Conservation (phyloP, 2,329 filamentous ascomycete species). For the Davidsoniella virescens region DNA sequence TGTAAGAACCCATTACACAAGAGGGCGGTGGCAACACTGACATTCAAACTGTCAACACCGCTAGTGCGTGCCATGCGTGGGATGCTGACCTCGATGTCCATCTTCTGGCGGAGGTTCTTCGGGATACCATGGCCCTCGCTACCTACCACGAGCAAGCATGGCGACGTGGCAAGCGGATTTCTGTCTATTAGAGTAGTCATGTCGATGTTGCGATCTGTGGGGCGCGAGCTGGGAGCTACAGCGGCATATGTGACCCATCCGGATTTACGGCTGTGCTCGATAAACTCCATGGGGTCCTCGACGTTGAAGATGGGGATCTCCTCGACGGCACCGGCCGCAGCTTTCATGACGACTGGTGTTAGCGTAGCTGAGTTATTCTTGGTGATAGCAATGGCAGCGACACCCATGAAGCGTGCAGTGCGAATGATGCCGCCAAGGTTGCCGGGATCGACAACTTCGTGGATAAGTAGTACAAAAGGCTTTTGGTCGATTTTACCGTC, state of each 20-base stretch:
- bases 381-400: slow-evolving; percentile 66
- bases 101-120: slow-evolving; percentile 44
- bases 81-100: slow-evolving; percentile 53
- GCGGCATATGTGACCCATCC: slow-evolving; percentile 80
- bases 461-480: slow-evolving; percentile 58
- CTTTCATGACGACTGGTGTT: slow-evolving; percentile 66
- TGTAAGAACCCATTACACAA: slow-evolving; percentile 48
- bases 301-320: slow-evolving; percentile 58
- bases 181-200: slow-evolving; percentile 16
- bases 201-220: slow-evolving; percentile 19
- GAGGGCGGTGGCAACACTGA: slow-evolving; percentile 72
- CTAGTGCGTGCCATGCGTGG: slow-evolving; percentile 33
- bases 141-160: slow-evolving; percentile 68
- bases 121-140: slow-evolving; percentile 63
- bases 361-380: slow-evolving; percentile 57
- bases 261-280: slow-evolving; percentile 46
- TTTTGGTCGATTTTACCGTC: slow-evolving; percentile 24
- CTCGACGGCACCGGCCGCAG: slow-evolving; percentile 77
- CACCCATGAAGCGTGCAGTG: slow-evolving; percentile 78
- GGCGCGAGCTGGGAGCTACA: slow-evolving; percentile 27
- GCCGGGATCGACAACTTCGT: slow-evolving; percentile 68
- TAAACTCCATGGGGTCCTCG: slow-evolving; percentile 49
- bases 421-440: slow-evolving; percentile 85
- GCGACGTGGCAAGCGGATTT: slow-evolving; percentile 40
- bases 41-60: slow-evolving; percentile 79